These are phyloP conservation scores for Phytopythium cucurbitacearum DNA, from an alignment of 352 stramenopile species.

Conservation along the genomic window DNA sequence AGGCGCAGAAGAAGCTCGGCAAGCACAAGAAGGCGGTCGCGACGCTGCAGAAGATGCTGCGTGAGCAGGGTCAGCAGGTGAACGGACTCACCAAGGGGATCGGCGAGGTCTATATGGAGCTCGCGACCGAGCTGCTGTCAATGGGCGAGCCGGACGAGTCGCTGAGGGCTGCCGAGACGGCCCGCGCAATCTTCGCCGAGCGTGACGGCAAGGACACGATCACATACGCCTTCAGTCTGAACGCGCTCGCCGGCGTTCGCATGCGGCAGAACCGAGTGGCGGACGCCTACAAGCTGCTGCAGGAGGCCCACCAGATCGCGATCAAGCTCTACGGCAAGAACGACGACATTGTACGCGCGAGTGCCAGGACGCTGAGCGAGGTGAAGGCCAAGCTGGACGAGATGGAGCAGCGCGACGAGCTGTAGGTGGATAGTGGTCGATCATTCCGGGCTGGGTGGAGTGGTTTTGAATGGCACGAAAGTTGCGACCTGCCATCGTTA, in stretches of 20 bases:
- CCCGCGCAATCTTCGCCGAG: constrained; percentile 47
- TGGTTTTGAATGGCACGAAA: too few species aligned
- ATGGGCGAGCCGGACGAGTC: constrained; percentile 40
- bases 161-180: constrained; percentile 25
- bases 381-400: constrained; percentile 56
- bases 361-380: constrained; percentile 56
- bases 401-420: constrained; percentile 24
- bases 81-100: constrained; percentile 65
- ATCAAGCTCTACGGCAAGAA: constrained; percentile 50
- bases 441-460: too few species aligned
- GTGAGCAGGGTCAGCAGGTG: constrained; percentile 48
- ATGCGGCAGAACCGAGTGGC: constrained; percentile 61
- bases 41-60: constrained; percentile 49
- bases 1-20: constrained; percentile 65
- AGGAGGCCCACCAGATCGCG: constrained; percentile 69
- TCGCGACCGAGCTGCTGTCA: constrained; percentile 46
- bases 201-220: constrained; percentile 67
- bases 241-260: constrained; percentile 70
- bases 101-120: constrained; percentile 76
- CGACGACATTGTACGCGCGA: constrained; percentile 60
- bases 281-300: constrained; percentile 53
- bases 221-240: constrained; percentile 75
- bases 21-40: constrained; percentile 50
- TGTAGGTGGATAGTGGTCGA: constrained; percentile 11
- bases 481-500: too few species aligned